A percentile compares a stretch with the other conserved stretches of the same genome.
Evolutionary conservation across 2,329 filamentous ascomycete species (phyloP).

Genomic region (Penicillium sp.): DNA sequence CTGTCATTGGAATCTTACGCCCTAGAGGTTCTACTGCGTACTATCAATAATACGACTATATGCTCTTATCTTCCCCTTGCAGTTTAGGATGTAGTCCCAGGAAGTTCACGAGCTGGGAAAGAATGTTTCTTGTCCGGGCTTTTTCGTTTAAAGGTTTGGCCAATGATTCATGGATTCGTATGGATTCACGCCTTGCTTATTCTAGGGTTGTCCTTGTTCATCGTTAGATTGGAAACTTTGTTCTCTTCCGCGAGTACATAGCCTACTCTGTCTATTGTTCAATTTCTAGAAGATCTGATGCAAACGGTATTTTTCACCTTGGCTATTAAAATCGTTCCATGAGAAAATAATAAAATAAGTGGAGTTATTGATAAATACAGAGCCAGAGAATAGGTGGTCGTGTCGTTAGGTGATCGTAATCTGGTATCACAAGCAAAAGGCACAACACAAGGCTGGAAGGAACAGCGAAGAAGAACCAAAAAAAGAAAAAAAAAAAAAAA

Average conservation of each 20-base stretch:
- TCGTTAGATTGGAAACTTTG: background rate
- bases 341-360: constrained; percentile 2
- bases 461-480: no score
- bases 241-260: background rate
- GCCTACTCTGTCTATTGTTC: background rate
- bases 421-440: constrained; percentile 28
- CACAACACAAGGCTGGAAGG: constrained; percentile 10
- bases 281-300: background rate
- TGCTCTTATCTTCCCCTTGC: background rate
- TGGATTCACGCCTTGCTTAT: constrained; percentile 6
- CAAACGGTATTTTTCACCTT: background rate
- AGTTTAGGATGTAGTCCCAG: background rate
- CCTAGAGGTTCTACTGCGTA: background rate
- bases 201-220: background rate
- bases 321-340: background rate
- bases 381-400: constrained; percentile 24
- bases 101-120: background rate
- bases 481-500: constrained; percentile 6
- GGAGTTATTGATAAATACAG: constrained; percentile 29
- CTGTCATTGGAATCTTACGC: background rate
- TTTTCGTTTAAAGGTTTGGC: background rate
- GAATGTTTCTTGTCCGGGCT: constrained; percentile 3
- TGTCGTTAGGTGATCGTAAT: constrained; percentile 28
- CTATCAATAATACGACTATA: background rate
- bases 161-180: background rate